Percentiles rank a stretch among this genome's conserved stretches.
Conservation (phyloP, 75 land plant genomes). For the Ceratopteris richardii region DNA sequence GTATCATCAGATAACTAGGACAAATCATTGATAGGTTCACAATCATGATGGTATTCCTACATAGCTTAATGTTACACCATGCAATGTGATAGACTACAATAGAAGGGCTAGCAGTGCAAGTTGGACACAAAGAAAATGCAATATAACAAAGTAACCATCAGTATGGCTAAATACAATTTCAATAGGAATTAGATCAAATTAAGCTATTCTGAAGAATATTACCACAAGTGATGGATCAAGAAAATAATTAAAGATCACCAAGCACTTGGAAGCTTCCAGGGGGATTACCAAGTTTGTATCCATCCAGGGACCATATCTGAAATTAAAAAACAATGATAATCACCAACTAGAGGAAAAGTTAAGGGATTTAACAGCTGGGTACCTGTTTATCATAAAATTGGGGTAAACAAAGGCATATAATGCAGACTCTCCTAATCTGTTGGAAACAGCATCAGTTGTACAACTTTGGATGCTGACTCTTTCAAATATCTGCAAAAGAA, state of each 20-base stretch:
- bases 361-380: background rate
- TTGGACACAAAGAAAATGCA: no score
- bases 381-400: conserved; percentile 96
- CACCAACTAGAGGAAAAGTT: background rate
- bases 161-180: no score
- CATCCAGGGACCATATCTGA: conserved; percentile 98
- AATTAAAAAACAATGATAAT: background rate
- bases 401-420: conserved; percentile 89
- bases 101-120: no score
- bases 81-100: no score
- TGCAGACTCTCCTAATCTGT: conserved; percentile 62
- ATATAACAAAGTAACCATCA: no score
- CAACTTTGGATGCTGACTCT: conserved; percentile 83
- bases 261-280: conserved; percentile 49
- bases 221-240: conserved; percentile 60
- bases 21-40: no score
- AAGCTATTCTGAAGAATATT: background rate
- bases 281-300: conserved; percentile 91
- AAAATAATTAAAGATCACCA: conserved; percentile 81
- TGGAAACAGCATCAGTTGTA: conserved; percentile 33
- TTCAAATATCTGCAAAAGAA: conserved; percentile 45
- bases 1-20: no score
- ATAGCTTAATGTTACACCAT: no score
- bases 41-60: no score
- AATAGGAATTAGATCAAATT: no score